Conservation (phyloP, 2,329 filamentous ascomycete genomes). For the Penicillium glabrum region DNA sequence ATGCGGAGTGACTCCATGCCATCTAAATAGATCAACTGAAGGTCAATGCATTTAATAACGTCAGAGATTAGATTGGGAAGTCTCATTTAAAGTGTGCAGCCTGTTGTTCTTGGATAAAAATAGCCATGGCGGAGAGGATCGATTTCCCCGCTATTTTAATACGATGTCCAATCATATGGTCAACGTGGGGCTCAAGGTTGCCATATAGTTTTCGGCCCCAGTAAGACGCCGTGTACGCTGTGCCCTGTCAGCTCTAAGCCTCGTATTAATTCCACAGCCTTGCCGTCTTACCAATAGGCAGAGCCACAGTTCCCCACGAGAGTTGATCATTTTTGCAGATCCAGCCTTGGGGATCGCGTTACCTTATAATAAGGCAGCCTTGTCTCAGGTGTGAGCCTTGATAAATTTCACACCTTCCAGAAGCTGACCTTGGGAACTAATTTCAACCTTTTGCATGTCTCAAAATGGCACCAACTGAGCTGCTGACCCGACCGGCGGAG, state of each 20-base stretch:
- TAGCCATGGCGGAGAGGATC: background rate
- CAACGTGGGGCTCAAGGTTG: background rate
- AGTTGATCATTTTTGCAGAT: background rate
- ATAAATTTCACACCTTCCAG: background rate
- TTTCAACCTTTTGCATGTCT: background rate
- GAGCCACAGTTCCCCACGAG: background rate
- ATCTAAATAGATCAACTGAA: background rate
- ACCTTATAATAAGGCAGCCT: background rate
- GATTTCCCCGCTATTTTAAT: background rate
- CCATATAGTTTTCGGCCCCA: background rate
- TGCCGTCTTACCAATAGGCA: background rate
- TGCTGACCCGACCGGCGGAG: slow-evolving; percentile 1
- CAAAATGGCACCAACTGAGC: slow-evolving; percentile 9
- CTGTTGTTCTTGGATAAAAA: background rate
- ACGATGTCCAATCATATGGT: background rate
- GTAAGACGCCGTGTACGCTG: background rate
- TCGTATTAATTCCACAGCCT: background rate
- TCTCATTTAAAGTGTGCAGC: background rate
- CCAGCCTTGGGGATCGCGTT: background rate
- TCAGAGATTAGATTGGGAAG: too few species aligned
- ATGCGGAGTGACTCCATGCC: background rate
- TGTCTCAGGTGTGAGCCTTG: background rate
- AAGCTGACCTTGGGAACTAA: background rate
- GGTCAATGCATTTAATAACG: background rate
- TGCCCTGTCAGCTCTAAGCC: background rate